Percentiles rank a stretch among this genome's conserved stretches.
Evolutionary conservation across 1,139 yeast species (phyloP).

Genomic region (Taphrina flavorubra): DNA sequence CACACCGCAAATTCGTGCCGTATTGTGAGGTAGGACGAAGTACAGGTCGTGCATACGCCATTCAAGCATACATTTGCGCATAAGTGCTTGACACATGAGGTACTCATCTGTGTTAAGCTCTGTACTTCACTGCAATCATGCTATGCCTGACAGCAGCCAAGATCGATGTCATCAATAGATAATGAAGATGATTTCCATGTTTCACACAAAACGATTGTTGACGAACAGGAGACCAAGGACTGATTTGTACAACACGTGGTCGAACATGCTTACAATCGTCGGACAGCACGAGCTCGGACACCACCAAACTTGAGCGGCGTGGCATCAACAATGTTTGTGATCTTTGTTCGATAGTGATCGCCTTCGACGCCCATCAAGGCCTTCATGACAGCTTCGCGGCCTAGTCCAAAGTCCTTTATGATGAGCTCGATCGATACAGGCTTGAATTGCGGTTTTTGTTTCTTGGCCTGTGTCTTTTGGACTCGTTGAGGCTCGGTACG

Average conservation of each 20-base stretch:
- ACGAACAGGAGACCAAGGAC: too few species aligned
- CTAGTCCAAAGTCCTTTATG: constrained; percentile 85
- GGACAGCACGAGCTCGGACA: constrained; percentile 77
- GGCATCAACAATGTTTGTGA: constrained; percentile 73
- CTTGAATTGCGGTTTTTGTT: constrained; percentile 56
- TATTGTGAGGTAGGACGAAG: not conserved
- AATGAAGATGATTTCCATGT: not conserved
- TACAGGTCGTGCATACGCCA: not conserved
- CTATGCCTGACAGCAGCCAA: too few species aligned
- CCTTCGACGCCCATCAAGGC: constrained; percentile 94
- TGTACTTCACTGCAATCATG: too few species aligned
- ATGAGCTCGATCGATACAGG: constrained; percentile 63
- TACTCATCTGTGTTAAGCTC: too few species aligned
- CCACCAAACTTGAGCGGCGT: constrained; percentile 92
- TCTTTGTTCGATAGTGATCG: constrained; percentile 63
- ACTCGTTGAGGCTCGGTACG: constrained; percentile 79
- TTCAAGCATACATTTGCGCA: not conserved
- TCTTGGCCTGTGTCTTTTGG: constrained; percentile 71
- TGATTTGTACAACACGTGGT: too few species aligned
- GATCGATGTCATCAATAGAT: too few species aligned
- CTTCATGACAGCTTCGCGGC: constrained; percentile 83
- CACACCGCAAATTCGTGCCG: not conserved
- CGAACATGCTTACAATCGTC: constrained; percentile 65
- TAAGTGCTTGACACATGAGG: too few species aligned
- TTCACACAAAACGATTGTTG: not conserved